Evolutionary conservation across 129 eudicot genomes (phyloP), one percentile per base, ranked within the genome.

Genomic region (Chrysanthemum makinoi): DNA sequence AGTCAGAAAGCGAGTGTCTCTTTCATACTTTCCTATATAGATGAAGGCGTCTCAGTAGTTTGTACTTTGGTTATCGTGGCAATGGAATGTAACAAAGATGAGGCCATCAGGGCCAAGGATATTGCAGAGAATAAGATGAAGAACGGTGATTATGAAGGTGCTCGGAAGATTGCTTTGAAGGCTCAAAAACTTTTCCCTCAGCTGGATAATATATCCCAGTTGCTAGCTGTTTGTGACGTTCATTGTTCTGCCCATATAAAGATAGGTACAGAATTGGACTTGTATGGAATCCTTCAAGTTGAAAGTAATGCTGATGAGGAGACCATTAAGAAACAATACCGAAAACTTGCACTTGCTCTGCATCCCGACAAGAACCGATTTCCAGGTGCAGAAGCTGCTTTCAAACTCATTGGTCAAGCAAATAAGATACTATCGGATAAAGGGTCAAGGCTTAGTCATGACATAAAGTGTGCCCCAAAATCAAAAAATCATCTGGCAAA

Each of bases 331-430:
- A 94, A 94, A 70, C 98, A 94, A 26, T 94, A 87, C 66, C 72
- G 92, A 57, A 84, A 85, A 72, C 91, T 94, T 66, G 98, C 98
- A 44, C 90, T 94, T 4, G 17, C 51, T 66, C 92, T 94, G 44
- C 98, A 94, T 79, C 98, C 98, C 2, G 98, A 94, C 67, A 94
- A 94, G 74, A 94, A 94, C 83, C 83, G 82, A 39, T 87, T 85
- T 65, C 86, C 90, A 15, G 98, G 98, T 60, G 98, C 98, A 43
- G 98, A 94, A 85, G 81, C 95, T 75, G 98, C 98, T 61, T 94
- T 94, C 72, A 94, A 89, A 86, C 76, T 94, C 66, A 81, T 94
- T 64, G 86, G 88, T 52, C 87, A 89, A 75, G 96, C 98, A 20
- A 83, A 89, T 70, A 77, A 68, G 70, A 83, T 89, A 68, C 89